These are phyloP conservation scores for Epichloe aotearoae DNA, from an alignment of 2,329 filamentous ascomycete genomes.

Conservation along the genomic window DNA sequence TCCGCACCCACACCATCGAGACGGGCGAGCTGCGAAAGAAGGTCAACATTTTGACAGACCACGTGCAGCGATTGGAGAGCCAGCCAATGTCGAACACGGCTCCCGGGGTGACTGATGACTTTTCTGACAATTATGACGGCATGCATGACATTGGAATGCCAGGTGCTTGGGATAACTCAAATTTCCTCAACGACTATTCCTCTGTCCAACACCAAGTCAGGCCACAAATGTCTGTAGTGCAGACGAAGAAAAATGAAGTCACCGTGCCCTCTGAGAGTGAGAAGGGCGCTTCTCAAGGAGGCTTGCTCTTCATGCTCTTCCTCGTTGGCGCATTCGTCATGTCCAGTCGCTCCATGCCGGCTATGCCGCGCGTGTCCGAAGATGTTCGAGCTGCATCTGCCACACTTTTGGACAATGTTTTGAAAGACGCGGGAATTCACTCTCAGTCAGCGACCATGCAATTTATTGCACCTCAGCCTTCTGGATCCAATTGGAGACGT, in stretches of 20 bases:
- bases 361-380: slow-evolving; percentile 66
- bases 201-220: slow-evolving; percentile 50
- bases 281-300: slow-evolving; percentile 60
- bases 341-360: slow-evolving; percentile 62
- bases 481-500: slow-evolving; percentile 34
- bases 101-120: slow-evolving; percentile 41
- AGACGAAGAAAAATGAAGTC: slow-evolving; percentile 35
- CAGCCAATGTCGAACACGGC: slow-evolving; percentile 25
- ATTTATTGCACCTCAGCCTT: slow-evolving; percentile 37
- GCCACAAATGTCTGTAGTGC: slow-evolving; percentile 37
- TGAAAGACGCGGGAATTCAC: slow-evolving; percentile 63
- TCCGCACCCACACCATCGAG: slow-evolving; percentile 78
- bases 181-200: slow-evolving; percentile 58
- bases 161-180: slow-evolving; percentile 64
- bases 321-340: slow-evolving; percentile 93
- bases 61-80: slow-evolving; percentile 58
- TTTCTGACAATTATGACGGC: slow-evolving; percentile 59
- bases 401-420: slow-evolving; percentile 64
- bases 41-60: slow-evolving; percentile 66
- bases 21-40: slow-evolving; percentile 87
- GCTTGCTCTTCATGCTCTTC: slow-evolving; percentile 86
- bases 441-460: slow-evolving; percentile 28
- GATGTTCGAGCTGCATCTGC: slow-evolving; percentile 69
- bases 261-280: slow-evolving; percentile 34
- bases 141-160: slow-evolving; percentile 79